phyloP scores from a whole-genome alignment of 2,329 filamentous ascomycete species.

The Fusarium verrucosum region DNA sequence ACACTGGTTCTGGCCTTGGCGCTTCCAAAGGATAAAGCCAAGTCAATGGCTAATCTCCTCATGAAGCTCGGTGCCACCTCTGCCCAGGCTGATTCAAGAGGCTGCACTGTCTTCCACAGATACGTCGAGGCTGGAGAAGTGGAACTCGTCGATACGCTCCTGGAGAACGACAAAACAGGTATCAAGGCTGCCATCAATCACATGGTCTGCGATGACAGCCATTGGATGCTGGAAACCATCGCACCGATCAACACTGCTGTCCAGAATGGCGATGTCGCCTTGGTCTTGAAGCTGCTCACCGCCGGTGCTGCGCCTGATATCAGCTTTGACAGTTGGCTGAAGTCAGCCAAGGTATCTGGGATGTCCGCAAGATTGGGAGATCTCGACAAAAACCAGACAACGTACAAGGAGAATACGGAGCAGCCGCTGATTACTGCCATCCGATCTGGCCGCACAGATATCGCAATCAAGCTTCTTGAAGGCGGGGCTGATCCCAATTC shows the following conservation, averaged over 20 bases:
- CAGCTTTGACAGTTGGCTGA: slow-evolving; percentile 71
- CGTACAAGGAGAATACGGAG: slow-evolving; percentile 58
- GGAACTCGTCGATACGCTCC: slow-evolving; percentile 59
- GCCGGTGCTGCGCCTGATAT: slow-evolving; percentile 68
- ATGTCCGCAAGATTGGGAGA: slow-evolving; percentile 47
- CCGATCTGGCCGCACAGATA: slow-evolving; percentile 52
- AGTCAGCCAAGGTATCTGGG: slow-evolving; percentile 59
- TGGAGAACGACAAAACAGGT: slow-evolving; percentile 67
- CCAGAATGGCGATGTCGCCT: slow-evolving; percentile 57
- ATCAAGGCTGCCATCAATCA: slow-evolving; percentile 74
- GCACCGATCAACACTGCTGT: slow-evolving; percentile 70
- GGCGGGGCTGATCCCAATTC: slow-evolving; percentile 73
- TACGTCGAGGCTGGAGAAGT: slow-evolving; percentile 63
- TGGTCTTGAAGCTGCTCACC: slow-evolving; percentile 69
- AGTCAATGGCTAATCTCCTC: slow-evolving; percentile 70
- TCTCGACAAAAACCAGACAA: slow-evolving; percentile 59
- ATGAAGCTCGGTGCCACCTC: slow-evolving; percentile 76
- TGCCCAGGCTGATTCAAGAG: slow-evolving; percentile 74
- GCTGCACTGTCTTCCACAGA: slow-evolving; percentile 73
- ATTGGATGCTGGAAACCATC: slow-evolving; percentile 49
- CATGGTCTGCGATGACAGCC: slow-evolving; percentile 55
- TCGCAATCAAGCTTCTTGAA: slow-evolving; percentile 68
- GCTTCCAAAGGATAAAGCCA: slow-evolving; percentile 70
- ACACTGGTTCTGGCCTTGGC: slow-evolving; percentile 74
- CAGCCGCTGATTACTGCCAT: slow-evolving; percentile 75